Conservation (phyloP, 306 rosid species). For the Sechiopsis laciniata region DNA sequence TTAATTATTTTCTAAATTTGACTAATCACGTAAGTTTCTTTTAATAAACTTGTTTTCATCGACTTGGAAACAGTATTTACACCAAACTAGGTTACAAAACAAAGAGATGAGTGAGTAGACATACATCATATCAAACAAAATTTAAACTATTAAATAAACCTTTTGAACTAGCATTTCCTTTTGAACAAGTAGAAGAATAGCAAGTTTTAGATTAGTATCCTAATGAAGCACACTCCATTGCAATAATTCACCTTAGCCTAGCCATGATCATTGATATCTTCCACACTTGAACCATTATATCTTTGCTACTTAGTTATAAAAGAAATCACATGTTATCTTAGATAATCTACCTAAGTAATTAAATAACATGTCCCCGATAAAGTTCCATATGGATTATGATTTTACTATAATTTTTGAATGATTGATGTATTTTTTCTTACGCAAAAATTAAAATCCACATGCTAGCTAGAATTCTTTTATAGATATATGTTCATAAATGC, state of each 20-base stretch:
- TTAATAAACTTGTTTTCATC: not conserved
- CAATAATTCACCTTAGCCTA: not conserved
- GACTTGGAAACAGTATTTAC: not conserved
- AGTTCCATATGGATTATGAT: not conserved
- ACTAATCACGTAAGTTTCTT: too few species aligned
- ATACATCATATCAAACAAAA: too few species aligned
- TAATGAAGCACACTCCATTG: not conserved
- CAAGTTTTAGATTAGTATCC: conserved; percentile 1
- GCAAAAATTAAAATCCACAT: not conserved
- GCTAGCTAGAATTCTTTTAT: too few species aligned
- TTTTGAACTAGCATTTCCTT: not conserved
- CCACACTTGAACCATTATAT: not conserved
- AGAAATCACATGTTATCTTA: not conserved
- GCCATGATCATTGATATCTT: not conserved
- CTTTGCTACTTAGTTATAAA: not conserved
- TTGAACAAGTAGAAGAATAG: not conserved
- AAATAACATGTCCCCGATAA: not conserved
- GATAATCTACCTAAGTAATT: not conserved
- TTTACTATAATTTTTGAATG: not conserved
- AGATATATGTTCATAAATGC: too few species aligned
- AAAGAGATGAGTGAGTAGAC: not conserved
- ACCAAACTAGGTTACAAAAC: too few species aligned
- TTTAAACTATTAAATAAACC: not conserved
- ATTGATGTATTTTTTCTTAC: not conserved
- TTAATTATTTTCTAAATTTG: too few species aligned